Base-by-base conservation (phyloP, 441 rosid genomes). In the Mallotus japonicus region DNA sequence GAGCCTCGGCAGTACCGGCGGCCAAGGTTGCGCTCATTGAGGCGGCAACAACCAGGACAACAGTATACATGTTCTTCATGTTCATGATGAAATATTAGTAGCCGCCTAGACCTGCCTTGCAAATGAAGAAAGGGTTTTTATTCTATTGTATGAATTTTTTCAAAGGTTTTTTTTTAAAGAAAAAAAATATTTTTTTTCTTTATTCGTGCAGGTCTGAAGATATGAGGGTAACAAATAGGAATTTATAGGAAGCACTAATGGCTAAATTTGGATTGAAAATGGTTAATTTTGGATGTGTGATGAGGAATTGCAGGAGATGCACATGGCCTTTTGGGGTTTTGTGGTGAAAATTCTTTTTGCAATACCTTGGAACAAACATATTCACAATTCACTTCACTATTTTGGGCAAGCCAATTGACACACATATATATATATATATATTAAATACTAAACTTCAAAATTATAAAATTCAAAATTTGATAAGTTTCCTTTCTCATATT, bases 21-120 rank as follows among this genome's bases (percentile, higher is more conserved):
- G 83, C 79, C 83, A 85, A 46, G 75, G 79, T 89, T 34, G 84
- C 81, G 68, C 84, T 82, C 84, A 87, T 60, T 69, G 84, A 72
- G 78, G 90, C 90, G 11, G 90, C 87, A 12, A 78, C 84, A 3
- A 89, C 32, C 60, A 88, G 78, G 70, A 87, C 79, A 24, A 85
- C 90, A 1, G 77, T 80, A 80, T 85, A 78, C 54, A 90, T 82
- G 85, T 84, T 92, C 88, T 87, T 89, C 87, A 86, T 76, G 70
- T 80, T 92, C 95, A 90, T 91, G 74, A 20, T 62, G 71, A 60
- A 46, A 50, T 2, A 37, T 11, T 19, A 56, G 28, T 40, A 42
- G 37, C 28, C 0, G 34, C 37, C 20, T 67, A 37, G 71, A 73
- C 77, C 79, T 76, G 82, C 76, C 70, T 67, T 74, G 75, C 47